Evolutionary conservation across 2,329 filamentous ascomycete genomes (phyloP), one percentile per base, ranked within the genome.

Genomic region (Lachnellula hyalina): DNA sequence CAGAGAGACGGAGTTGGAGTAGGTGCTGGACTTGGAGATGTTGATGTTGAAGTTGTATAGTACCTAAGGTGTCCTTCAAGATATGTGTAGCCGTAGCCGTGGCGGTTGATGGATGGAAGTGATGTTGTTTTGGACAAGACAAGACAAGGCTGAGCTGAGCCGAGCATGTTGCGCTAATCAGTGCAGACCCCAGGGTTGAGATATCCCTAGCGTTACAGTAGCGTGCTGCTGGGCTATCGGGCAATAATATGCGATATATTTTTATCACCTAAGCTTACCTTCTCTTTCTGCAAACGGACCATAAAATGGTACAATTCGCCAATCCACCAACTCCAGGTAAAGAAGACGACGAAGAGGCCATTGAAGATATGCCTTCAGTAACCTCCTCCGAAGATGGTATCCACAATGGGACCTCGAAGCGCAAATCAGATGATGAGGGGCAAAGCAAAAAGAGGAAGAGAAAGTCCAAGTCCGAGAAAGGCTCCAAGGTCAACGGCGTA

Each of bases 401-500:
- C 8, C 32, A 44, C 52, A 63, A 60, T 59, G 59, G 61, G 11
- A 46, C 52, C 15, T 32, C 50, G 19, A 63, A 61, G 32, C 51
- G 55, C 35, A 61, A 55, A 44, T 36, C 47, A 35, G 61, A 57
- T 17, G 50, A 42, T 19, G 59, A 57, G 17, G 52, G 54, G 47
- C 51, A 61, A 23, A 58, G 47, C n/a, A 61, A 60, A 48, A 63
- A 64, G 45, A 63, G 59, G 46, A 63, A 66, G 52, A 63, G 61
- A 49, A 66, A 61, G 53, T 58, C 56, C 11, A 66, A 63, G 51
- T 50, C 53, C 9, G 60, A 60, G 50, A 61, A 51, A 25, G 46
- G 55, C n/a, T 50, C 52, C 6, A 66, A 67, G 54, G 60, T 58
- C n/a, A 53, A 55, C 9, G 47, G 57, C 28, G 65, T 68, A 7